Percentiles rank a stretch among this genome's conserved stretches.
Evolutionary conservation across 2,329 filamentous ascomycete genomes (phyloP).

Genomic region (Colletotrichum plurivorum): DNA sequence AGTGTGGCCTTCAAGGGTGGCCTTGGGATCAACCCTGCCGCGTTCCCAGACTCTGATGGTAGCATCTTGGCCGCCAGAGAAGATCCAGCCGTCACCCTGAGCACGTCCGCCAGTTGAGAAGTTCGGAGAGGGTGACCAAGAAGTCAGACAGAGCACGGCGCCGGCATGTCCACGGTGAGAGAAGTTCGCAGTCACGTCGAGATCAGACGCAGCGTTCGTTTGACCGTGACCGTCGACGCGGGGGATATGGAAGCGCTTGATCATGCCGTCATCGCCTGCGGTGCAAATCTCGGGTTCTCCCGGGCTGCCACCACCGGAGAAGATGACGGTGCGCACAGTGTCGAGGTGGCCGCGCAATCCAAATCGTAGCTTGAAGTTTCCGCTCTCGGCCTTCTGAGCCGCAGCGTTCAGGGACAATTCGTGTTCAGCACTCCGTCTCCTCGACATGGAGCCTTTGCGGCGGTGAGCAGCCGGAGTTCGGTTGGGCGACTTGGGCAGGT

Average conservation of each 20-base stretch:
- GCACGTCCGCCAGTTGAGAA: conserved; percentile 91
- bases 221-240: conserved; percentile 74
- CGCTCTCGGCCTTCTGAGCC: conserved; percentile 75
- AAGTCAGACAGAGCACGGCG: conserved; percentile 86
- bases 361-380: conserved; percentile 92
- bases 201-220: conserved; percentile 74
- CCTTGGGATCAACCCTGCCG: conserved; percentile 93
- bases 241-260: conserved; percentile 97
- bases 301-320: conserved; percentile 95
- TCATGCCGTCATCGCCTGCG: conserved; percentile 92
- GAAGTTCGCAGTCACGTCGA: conserved; percentile 94
- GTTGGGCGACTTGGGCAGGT: conserved; percentile 84
- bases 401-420: conserved; percentile 67
- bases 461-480: conserved; percentile 78
- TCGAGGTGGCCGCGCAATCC: conserved; percentile 93
- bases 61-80: conserved; percentile 95
- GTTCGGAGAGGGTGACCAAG: conserved; percentile 88
- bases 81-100: conserved; percentile 96
- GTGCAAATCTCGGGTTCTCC: conserved; percentile 98
- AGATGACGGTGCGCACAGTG: conserved; percentile 94
- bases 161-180: conserved; percentile 96
- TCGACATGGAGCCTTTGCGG: conserved; percentile 84
- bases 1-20: conserved; percentile 92
- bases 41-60: conserved; percentile 97
- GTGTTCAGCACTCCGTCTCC: conserved; percentile 79